Evolutionary conservation across 1,284 basidiomycete genomes (phyloP).

Genomic region (Ustilago shanxiensis): DNA sequence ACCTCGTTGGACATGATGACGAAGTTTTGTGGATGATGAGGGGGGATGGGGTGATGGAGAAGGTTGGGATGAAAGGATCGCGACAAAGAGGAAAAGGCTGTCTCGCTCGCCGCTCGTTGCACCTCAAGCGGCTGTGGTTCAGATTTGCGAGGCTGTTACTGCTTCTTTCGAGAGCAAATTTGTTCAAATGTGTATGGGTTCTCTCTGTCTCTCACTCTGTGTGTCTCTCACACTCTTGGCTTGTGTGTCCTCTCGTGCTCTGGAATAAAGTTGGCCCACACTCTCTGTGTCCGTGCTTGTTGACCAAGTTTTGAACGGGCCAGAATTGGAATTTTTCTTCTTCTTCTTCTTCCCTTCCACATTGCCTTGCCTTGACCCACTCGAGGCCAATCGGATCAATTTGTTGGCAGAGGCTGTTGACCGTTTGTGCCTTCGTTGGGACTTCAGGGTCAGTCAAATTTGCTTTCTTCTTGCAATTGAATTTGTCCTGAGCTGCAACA

Average conservation of each 20-base stretch:
- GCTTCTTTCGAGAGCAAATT: conserved; percentile 9
- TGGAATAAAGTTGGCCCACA: conserved; percentile 9
- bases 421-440: too few relatives aligned
- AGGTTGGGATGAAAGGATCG: conserved; percentile 27
- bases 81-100: conserved; percentile 21
- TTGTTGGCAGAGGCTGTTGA: conserved; percentile 7
- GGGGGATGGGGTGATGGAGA: conserved; percentile 47
- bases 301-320: conserved; percentile 20
- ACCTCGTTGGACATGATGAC: conserved; percentile 68
- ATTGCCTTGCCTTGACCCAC: too few relatives aligned
- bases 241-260: neutral
- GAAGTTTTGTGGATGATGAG: conserved; percentile 42
- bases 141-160: neutral
- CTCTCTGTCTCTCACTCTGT: conserved; percentile 4
- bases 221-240: too few relatives aligned
- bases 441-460: too few relatives aligned
- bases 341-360: too few relatives aligned
- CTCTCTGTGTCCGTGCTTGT: neutral
- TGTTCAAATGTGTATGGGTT: neutral
- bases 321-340: conserved; percentile 28
- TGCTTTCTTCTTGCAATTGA: conserved; percentile 3
- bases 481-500: conserved; percentile 11
- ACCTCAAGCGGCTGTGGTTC: neutral
- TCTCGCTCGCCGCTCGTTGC: conserved; percentile 3
- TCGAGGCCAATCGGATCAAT: neutral